Conservation (phyloP, 2,329 filamentous ascomycete genomes). For the Cladophialophora carrionii region DNA sequence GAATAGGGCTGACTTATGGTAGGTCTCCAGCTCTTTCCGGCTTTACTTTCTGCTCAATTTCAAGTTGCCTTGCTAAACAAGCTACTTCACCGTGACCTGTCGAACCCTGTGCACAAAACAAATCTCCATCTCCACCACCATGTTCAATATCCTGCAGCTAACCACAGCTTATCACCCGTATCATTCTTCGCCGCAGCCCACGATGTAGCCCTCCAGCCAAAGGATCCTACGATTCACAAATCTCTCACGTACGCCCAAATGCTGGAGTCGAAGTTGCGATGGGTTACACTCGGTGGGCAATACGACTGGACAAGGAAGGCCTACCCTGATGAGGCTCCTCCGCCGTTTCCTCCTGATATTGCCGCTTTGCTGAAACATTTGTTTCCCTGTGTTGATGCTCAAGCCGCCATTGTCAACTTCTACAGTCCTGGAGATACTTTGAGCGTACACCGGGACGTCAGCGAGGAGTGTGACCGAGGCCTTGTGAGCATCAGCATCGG, state of each 20-base stretch:
- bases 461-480: constrained; percentile 76
- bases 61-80: constrained; percentile 72
- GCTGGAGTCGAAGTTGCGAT: constrained; percentile 79
- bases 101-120: constrained; percentile 73
- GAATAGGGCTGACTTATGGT: constrained; percentile 26
- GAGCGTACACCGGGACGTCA: constrained; percentile 91
- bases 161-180: constrained; percentile 30
- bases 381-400: constrained; percentile 76
- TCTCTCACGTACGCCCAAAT: constrained; percentile 70
- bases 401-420: constrained; percentile 92
- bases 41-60: constrained; percentile 68
- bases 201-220: constrained; percentile 55
- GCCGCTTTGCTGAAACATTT: constrained; percentile 66
- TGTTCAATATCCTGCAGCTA: constrained; percentile 61
- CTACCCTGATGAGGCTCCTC: constrained; percentile 71
- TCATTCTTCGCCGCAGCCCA: constrained; percentile 60
- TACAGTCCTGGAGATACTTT: constrained; percentile 90
- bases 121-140: constrained; percentile 87
- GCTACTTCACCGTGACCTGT: constrained; percentile 77
- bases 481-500: constrained; percentile 86
- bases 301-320: constrained; percentile 92
- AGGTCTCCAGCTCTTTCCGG: constrained; percentile 81
- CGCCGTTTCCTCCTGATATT: constrained; percentile 74
- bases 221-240: constrained; percentile 73
- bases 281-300: constrained; percentile 92